Conservation (phyloP, 176 grass and related monocot species). For the Echinochloa phyllopogon region DNA sequence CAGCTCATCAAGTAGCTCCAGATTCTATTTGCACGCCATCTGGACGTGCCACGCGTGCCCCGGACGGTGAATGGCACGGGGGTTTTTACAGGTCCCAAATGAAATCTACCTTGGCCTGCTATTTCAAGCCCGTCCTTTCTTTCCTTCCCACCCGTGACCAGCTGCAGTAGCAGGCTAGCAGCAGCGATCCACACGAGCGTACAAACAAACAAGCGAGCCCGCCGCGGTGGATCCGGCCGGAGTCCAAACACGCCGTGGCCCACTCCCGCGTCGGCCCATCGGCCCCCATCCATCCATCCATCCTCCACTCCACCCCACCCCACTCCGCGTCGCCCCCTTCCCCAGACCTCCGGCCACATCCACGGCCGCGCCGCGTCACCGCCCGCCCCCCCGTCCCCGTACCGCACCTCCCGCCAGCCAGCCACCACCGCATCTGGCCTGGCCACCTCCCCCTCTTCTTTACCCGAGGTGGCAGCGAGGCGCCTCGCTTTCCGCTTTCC, state of each 20-base stretch:
- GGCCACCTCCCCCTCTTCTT: conserved; percentile 21
- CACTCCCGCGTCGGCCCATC: conserved; percentile 32
- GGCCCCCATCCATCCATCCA: background rate
- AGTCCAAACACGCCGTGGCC: conserved; percentile 21
- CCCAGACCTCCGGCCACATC: background rate
- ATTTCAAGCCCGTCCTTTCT: background rate
- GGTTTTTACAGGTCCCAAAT: conserved; percentile 22
- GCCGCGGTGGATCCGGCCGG: background rate
- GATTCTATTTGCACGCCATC: no score
- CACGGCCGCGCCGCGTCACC: conserved; percentile 16
- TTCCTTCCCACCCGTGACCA: conserved; percentile 17
- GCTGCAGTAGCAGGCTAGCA: background rate
- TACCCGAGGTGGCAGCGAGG: conserved; percentile 39
- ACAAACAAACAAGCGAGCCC: conserved; percentile 14
- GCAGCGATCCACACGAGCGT: background rate
- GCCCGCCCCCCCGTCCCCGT: background rate
- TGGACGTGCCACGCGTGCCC: background rate
- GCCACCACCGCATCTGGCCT: conserved; percentile 16
- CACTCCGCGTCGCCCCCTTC: background rate
- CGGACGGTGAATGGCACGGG: background rate
- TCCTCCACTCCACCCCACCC: background rate
- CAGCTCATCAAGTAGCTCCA: background rate
- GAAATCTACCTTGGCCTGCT: background rate
- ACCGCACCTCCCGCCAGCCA: background rate
- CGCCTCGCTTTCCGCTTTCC: conserved; percentile 37